Conservation (phyloP, 768 basidiomycete genomes). For the Leucocoprinus sp. region DNA sequence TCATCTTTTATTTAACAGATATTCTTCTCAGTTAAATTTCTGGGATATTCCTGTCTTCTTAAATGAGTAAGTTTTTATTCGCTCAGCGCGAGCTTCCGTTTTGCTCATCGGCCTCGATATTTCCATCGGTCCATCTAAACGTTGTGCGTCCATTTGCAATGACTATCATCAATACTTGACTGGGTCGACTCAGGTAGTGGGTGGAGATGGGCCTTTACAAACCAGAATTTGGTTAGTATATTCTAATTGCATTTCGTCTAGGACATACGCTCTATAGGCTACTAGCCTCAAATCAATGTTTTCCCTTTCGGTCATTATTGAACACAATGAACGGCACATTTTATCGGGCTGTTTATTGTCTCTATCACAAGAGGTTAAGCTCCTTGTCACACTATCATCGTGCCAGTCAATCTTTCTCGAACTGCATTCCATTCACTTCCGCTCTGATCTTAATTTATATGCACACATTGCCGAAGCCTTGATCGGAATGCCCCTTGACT, state of each 20-base stretch:
- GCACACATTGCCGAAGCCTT: slow-evolving; percentile 30
- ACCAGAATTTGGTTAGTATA: slow-evolving; percentile 11
- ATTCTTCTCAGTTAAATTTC: too few relatives aligned
- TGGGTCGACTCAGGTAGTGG: slow-evolving; percentile 24
- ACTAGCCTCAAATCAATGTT: slow-evolving; percentile 18
- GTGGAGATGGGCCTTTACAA: slow-evolving; percentile 19
- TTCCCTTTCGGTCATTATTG: slow-evolving; percentile 18
- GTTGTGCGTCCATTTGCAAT: slow-evolving; percentile 12
- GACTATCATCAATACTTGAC: slow-evolving; percentile 19
- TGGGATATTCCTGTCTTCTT: too few relatives aligned
- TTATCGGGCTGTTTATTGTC: slow-evolving; percentile 19
- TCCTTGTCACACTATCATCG: background rate
- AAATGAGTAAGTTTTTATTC: too few relatives aligned
- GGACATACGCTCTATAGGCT: slow-evolving; percentile 34
- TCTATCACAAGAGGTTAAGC: slow-evolving; percentile 16
- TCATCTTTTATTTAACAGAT: too few relatives aligned
- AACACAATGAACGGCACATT: background rate
- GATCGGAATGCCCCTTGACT: slow-evolving; percentile 30
- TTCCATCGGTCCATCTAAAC: background rate
- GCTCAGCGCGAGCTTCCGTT: too few relatives aligned
- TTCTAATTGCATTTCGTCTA: background rate
- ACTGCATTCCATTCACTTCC: background rate
- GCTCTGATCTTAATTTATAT: background rate
- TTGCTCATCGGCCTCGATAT: background rate
- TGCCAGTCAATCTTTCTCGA: background rate